These are phyloP conservation scores for Aspergillus coremiiformis DNA, from an alignment of 495 filamentous ascomycete genomes.

Conservation along the genomic window DNA sequence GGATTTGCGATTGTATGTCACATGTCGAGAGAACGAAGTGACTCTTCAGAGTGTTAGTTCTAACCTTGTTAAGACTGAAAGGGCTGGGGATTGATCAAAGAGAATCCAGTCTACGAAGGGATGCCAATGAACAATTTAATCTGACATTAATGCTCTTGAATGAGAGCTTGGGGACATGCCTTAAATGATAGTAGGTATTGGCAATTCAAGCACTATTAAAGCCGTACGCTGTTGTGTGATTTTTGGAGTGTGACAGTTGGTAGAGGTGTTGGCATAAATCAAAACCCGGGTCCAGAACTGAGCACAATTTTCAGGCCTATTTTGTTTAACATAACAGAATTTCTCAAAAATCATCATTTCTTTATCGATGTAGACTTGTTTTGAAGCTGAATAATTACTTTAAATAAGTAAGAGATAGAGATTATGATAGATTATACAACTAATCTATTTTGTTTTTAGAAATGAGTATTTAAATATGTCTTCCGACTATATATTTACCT, in stretches of 20 bases:
- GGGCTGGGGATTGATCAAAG: slow-evolving; percentile 21
- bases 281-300: too few relatives aligned
- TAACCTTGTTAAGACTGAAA: slow-evolving; percentile 28
- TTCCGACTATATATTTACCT: too few relatives aligned
- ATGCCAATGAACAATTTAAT: slow-evolving; percentile 51
- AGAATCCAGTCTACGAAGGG: slow-evolving; percentile 26
- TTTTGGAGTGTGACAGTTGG: background rate
- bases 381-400: too few relatives aligned
- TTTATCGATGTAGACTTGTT: too few relatives aligned
- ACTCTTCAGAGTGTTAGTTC: background rate
- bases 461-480: too few relatives aligned
- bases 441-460: too few relatives aligned
- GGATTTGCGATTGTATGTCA: slow-evolving; percentile 32
- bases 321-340: too few relatives aligned
- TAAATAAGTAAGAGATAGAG: too few relatives aligned
- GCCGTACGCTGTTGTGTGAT: background rate
- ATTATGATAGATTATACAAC: too few relatives aligned
- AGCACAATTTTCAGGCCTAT: too few relatives aligned
- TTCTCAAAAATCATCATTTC: too few relatives aligned
- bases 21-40: background rate
- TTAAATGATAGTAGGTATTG: slow-evolving; percentile 39
- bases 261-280: too few relatives aligned
- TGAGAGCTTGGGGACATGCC: slow-evolving; percentile 59
- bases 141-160: slow-evolving; percentile 65
- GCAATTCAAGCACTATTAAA: background rate